Evolutionary conservation across 208 protist genomes (phyloP).

Genomic region (Wallacemonas sp.): DNA sequence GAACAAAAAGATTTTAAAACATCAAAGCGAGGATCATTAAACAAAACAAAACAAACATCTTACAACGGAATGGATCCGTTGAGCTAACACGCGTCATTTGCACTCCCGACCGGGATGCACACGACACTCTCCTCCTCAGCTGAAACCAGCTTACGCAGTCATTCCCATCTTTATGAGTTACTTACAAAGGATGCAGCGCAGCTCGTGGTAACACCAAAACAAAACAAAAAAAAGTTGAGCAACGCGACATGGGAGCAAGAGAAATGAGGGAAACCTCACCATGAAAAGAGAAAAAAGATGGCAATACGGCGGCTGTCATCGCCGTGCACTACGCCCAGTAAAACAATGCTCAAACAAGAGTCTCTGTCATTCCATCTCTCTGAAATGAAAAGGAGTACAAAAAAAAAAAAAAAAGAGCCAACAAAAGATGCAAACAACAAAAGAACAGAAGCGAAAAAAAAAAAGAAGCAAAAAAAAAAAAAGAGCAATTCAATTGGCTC

Average conservation of each 20-base stretch:
- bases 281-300: conserved; percentile 4
- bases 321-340: too few species aligned
- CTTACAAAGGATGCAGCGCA: neutral
- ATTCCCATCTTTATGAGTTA: too few species aligned
- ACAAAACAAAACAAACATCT: neutral
- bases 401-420: conserved; percentile 10
- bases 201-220: neutral
- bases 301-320: too few species aligned
- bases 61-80: too few species aligned
- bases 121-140: too few species aligned
- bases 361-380: too few species aligned
- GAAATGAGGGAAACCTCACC: neutral
- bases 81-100: too few species aligned
- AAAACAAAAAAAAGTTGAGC: conserved; percentile 8
- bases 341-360: too few species aligned
- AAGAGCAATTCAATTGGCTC: too few species aligned
- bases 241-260: neutral
- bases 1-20: conserved; percentile 15
- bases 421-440: conserved; percentile 1
- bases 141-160: too few species aligned
- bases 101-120: too few species aligned
- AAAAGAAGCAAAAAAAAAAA: conserved; percentile 5
- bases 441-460: neutral
- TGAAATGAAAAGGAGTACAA: neutral
- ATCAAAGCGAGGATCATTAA: conserved; percentile 1